These are phyloP conservation scores for Setaria viridis DNA, from an alignment of 202 grass and related monocot genomes.

Conservation along the genomic window DNA sequence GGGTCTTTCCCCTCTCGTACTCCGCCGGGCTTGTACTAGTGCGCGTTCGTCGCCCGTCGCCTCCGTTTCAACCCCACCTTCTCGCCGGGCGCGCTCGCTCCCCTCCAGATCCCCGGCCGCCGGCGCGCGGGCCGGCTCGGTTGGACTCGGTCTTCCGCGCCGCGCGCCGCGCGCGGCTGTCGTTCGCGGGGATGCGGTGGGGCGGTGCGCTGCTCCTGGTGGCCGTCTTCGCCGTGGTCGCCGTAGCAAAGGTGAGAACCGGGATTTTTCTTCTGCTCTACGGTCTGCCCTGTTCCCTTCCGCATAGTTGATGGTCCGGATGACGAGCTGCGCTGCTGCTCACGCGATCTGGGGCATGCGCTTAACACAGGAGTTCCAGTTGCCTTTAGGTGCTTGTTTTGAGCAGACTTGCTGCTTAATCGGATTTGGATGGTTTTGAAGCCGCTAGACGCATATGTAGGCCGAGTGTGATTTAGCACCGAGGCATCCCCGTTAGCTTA, in stretches of 20 bases:
- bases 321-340: neutral
- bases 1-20: neutral
- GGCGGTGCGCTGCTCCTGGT: constrained; percentile 24
- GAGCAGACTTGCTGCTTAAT: neutral
- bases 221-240: constrained; percentile 22
- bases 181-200: constrained; percentile 40
- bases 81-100: neutral
- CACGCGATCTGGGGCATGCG: neutral
- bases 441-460: neutral
- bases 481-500: neutral
- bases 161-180: neutral
- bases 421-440: neutral
- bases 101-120: constrained; percentile 45
- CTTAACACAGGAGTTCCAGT: neutral
- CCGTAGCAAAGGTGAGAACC: constrained; percentile 29
- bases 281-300: neutral
- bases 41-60: neutral
- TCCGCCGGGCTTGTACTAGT: neutral
- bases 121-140: constrained; percentile 13
- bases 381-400: neutral
- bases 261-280: neutral
- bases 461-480: neutral
- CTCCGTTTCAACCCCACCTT: neutral
- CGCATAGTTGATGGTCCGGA: neutral
- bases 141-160: neutral